These are phyloP conservation scores for Cordyceps javanica DNA, from an alignment of 2,329 filamentous ascomycete species.

Conservation along the genomic window DNA sequence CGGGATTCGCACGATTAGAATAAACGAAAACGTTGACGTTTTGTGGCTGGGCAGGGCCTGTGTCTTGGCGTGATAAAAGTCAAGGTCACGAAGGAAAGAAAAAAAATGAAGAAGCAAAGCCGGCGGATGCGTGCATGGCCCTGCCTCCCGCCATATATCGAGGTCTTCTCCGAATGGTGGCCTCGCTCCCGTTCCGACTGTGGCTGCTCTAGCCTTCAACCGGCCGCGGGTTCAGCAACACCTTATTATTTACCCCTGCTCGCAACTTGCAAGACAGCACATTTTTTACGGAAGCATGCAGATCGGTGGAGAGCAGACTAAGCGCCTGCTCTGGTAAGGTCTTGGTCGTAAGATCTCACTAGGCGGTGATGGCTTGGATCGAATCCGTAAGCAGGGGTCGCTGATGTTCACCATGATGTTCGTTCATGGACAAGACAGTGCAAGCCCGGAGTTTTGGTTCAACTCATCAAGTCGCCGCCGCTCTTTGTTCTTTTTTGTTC, in stretches of 20 bases:
- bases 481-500: not conserved
- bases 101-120: not conserved
- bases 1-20: not conserved
- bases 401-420: too few relatives aligned
- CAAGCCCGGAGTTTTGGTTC: not conserved
- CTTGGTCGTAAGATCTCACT: too few relatives aligned
- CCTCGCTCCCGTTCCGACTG: too few relatives aligned
- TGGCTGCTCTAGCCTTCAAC: too few relatives aligned
- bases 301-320: constrained; percentile 7
- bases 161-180: too few relatives aligned
- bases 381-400: too few relatives aligned
- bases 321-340: not conserved
- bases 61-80: not conserved
- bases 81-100: not conserved
- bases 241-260: not conserved
- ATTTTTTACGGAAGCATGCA: not conserved
- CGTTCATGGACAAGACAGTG: not conserved
- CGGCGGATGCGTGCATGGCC: not conserved
- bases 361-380: too few relatives aligned
- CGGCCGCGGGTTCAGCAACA: not conserved
- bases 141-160: too few relatives aligned
- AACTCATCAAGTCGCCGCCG: not conserved
- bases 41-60: not conserved
- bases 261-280: not conserved
- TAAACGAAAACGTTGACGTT: not conserved